These are phyloP conservation scores for Solanum virginianum DNA, from an alignment of 257 asterid species.

Conservation along the genomic window DNA sequence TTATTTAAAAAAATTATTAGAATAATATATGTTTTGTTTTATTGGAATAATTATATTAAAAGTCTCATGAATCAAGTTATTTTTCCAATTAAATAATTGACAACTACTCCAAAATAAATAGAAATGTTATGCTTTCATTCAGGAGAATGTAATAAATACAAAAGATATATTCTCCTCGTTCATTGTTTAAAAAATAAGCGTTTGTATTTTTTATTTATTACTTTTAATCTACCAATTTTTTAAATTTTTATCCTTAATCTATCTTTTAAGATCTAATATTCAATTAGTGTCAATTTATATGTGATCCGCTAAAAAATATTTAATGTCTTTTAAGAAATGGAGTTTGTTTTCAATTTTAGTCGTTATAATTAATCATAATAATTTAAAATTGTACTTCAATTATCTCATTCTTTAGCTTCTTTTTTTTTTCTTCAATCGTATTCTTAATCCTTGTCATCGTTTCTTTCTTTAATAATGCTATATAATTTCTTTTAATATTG, in stretches of 20 bases:
- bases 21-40: background rate
- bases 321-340: background rate
- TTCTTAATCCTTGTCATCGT: background rate
- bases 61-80: background rate
- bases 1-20: background rate
- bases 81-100: background rate
- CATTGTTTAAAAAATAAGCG: too few species aligned
- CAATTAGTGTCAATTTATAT: too few species aligned
- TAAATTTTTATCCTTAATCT: too few species aligned
- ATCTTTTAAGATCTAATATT: too few species aligned
- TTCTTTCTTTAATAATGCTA: background rate
- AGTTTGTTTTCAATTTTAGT: background rate
- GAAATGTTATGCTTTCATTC: background rate
- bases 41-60: background rate
- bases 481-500: background rate
- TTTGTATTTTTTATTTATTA: too few species aligned
- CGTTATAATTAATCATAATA: background rate
- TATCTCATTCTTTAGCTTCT: background rate
- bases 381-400: background rate
- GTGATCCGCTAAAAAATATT: background rate
- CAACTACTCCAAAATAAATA: background rate
- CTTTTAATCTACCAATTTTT: too few species aligned
- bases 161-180: background rate
- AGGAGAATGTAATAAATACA: background rate
- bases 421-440: too few species aligned